A percentile compares a stretch with the other conserved stretches of the same genome.
Conservation (phyloP, 805 yeast species). For the Zygosaccharomyces siamensis region DNA sequence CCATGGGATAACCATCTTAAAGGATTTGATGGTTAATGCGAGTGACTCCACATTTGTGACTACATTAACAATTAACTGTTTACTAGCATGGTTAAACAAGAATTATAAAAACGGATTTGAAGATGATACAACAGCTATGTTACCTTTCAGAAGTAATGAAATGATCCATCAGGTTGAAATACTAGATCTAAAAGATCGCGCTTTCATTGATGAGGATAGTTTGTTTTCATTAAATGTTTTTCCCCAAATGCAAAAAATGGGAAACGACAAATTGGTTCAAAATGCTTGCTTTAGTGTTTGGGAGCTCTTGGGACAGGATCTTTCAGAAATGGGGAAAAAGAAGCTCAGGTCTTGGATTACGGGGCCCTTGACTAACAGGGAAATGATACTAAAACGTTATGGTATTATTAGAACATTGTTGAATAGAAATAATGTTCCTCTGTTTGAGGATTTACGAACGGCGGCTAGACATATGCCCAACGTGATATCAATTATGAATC, state of each 20-base stretch:
- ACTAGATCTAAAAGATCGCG: constrained; percentile 10
- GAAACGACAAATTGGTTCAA: constrained; percentile 13
- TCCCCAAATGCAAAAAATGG: constrained; percentile 13
- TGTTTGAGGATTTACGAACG: constrained; percentile 20
- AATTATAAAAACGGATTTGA: not conserved
- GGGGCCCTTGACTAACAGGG: constrained; percentile 33
- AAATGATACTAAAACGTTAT: constrained; percentile 31
- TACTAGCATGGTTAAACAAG: constrained; percentile 1
- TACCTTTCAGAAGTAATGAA: not conserved
- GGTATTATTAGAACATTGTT: constrained; percentile 28
- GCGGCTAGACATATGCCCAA: constrained; percentile 31
- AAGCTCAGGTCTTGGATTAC: constrained; percentile 35
- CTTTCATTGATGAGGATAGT: constrained; percentile 28
- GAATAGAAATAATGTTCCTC: constrained; percentile 16
- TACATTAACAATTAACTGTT: constrained; percentile 11
- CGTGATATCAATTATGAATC: constrained; percentile 21
- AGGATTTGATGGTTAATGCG: constrained; percentile 6
- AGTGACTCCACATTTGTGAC: constrained; percentile 8
- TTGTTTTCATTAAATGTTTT: constrained; percentile 25
- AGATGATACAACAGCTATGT: not conserved
- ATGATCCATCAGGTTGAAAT: constrained; percentile 5
- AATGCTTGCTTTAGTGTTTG: constrained; percentile 21
- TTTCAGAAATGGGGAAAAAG: constrained; percentile 31
- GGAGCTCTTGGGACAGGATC: constrained; percentile 21
- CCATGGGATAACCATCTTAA: constrained; percentile 4